These are phyloP conservation scores for Russula olivacea DNA, from an alignment of 768 basidiomycete genomes.

Conservation along the genomic window DNA sequence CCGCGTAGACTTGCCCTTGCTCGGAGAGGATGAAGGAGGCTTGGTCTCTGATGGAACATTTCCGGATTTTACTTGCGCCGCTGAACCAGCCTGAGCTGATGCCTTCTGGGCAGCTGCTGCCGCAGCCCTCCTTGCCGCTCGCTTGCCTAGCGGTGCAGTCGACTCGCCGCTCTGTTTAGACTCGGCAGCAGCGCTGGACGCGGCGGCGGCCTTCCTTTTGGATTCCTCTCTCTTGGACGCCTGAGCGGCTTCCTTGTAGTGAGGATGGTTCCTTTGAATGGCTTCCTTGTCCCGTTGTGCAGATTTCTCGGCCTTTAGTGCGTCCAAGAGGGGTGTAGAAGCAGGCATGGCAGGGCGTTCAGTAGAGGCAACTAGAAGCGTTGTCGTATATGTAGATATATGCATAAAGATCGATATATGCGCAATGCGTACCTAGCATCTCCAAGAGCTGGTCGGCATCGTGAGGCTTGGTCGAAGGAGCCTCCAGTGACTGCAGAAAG, in stretches of 20 bases:
- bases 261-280: conserved; percentile 65
- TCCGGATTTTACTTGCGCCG: conserved; percentile 9
- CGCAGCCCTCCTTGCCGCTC: conserved; percentile 33
- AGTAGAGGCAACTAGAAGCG: conserved; percentile 53
- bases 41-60: not conserved
- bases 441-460: conserved; percentile 60
- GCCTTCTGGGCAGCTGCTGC: conserved; percentile 18
- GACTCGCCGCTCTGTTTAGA: conserved; percentile 26
- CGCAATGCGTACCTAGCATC: conserved; percentile 44
- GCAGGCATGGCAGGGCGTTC: conserved; percentile 60
- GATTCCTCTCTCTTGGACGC: conserved; percentile 38
- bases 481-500: conserved; percentile 70
- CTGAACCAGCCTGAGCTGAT: conserved; percentile 6
- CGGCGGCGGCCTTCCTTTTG: conserved; percentile 33
- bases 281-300: conserved; percentile 65
- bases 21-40: conserved; percentile 5
- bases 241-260: conserved; percentile 51
- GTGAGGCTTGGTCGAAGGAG: conserved; percentile 37
- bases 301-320: conserved; percentile 78
- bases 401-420: not conserved
- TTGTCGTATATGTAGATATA: not conserved
- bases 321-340: conserved; percentile 88
- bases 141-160: conserved; percentile 33
- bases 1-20: conserved; percentile 15
- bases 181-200: conserved; percentile 21